These are phyloP conservation scores for Erodium moschatum DNA, from an alignment of 441 rosid species.

Conservation along the genomic window DNA sequence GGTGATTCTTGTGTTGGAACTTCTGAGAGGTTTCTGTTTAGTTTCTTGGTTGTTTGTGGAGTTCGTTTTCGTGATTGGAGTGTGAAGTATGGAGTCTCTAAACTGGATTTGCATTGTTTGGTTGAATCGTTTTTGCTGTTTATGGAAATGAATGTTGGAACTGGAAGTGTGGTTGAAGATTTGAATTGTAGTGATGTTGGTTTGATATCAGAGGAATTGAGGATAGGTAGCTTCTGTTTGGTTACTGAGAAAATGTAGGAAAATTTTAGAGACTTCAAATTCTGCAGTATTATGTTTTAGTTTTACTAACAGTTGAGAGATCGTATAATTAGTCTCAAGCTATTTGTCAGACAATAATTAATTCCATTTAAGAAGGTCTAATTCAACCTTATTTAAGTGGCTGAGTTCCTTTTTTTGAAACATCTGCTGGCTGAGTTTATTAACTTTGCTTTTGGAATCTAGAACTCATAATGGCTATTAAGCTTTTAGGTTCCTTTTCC, in stretches of 20 bases:
- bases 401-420: background rate
- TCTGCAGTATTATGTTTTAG: constrained; percentile 5
- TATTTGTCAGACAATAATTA: background rate
- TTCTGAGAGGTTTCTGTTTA: background rate
- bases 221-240: constrained; percentile 16
- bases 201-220: background rate
- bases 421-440: background rate
- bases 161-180: too few species aligned
- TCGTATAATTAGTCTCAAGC: background rate
- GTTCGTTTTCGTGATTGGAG: background rate
- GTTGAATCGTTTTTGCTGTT: background rate
- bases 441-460: background rate
- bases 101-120: background rate
- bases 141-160: background rate
- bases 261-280: background rate
- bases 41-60: constrained; percentile 4
- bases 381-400: background rate
- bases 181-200: background rate
- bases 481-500: background rate
- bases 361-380: background rate
- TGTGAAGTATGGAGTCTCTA: background rate
- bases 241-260: constrained; percentile 18
- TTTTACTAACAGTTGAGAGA: background rate
- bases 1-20: background rate
- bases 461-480: background rate